Conservation (phyloP, 345 rosid genomes). For the Melastoma malabathricum region DNA sequence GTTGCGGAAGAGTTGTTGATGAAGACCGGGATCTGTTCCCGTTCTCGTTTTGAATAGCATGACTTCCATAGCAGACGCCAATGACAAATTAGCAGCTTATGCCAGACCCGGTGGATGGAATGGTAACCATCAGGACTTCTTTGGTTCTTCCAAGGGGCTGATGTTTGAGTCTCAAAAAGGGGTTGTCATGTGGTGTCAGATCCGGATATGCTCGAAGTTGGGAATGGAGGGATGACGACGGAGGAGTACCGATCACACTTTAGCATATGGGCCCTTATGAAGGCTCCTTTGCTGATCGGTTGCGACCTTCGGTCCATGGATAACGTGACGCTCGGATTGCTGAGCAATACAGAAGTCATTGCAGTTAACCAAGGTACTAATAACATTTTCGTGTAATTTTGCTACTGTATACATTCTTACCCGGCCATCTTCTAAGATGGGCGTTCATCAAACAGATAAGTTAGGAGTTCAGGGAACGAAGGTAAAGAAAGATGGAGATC, state of each 20-base stretch:
- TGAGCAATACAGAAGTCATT: conserved; percentile 41
- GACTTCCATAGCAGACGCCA: conserved; percentile 34
- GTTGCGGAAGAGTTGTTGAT: too few relatives aligned
- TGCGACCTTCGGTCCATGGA: conserved; percentile 38
- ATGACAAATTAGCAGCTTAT: conserved; percentile 47
- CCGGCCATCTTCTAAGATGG: neutral
- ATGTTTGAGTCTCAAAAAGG: too few relatives aligned
- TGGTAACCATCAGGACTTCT: conserved; percentile 14
- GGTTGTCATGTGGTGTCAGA: conserved; percentile 14
- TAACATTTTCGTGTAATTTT: neutral
- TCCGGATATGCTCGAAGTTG: conserved; percentile 74
- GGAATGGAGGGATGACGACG: conserved; percentile 59
- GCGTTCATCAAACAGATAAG: conserved; percentile 16
- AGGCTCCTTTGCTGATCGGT: conserved; percentile 55
- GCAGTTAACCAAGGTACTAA: conserved; percentile 49
- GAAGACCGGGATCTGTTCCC: too few relatives aligned
- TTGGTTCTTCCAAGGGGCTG: too few relatives aligned
- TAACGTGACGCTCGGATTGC: conserved; percentile 16
- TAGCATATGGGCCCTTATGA: conserved; percentile 57
- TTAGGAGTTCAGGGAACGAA: conserved; percentile 57
- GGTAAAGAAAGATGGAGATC: conserved; percentile 28
- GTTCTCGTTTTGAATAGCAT: conserved; percentile 17
- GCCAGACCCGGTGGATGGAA: conserved; percentile 73
- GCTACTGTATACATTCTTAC: neutral
- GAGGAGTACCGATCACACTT: conserved; percentile 57